Conservation (phyloP, 1,284 basidiomycete species). For the Thecaphora thlaspeos region DNA sequence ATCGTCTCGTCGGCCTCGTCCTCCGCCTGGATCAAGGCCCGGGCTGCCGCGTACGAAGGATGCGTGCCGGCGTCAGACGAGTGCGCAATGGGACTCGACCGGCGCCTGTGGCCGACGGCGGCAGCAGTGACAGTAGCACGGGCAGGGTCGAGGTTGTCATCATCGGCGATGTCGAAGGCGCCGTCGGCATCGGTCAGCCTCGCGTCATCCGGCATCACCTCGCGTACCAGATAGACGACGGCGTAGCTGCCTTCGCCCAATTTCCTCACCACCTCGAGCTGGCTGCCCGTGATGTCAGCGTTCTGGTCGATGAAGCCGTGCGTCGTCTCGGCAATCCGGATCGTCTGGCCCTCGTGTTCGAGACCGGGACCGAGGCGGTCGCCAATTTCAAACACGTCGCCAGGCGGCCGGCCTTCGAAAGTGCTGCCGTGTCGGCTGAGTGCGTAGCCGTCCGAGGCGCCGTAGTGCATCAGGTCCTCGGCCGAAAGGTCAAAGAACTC, state of each 20-base stretch:
- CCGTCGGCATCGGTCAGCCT: constrained; percentile 12
- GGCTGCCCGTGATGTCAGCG: constrained; percentile 29
- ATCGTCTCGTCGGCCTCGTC: constrained; percentile 31
- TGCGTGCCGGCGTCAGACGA: too few species aligned
- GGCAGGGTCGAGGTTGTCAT: constrained; percentile 1
- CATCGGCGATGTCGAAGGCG: constrained; percentile 4
- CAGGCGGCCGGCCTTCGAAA: constrained; percentile 17
- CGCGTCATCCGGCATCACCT: constrained; percentile 17
- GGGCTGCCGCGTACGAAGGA: too few species aligned
- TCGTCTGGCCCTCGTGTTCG: constrained; percentile 48
- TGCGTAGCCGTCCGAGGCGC: constrained; percentile 19
- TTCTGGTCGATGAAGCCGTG: constrained; percentile 49
- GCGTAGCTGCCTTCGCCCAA: constrained; percentile 56
- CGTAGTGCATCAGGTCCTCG: constrained; percentile 45
- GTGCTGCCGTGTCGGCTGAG: constrained; percentile 23
- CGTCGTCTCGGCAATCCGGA: constrained; percentile 48
- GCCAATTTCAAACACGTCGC: constrained; percentile 48
- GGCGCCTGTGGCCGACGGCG: too few species aligned
- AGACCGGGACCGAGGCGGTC: constrained; percentile 53
- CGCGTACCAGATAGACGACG: constrained; percentile 53
- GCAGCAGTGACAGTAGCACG: too few species aligned
- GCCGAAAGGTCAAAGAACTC: constrained; percentile 43
- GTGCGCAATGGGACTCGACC: too few species aligned
- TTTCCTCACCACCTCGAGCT: constrained; percentile 50
- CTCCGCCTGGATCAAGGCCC: neutral